Evolutionary conservation across 495 filamentous ascomycete genomes (phyloP).

Genomic region (Wilcoxina mikolae): DNA sequence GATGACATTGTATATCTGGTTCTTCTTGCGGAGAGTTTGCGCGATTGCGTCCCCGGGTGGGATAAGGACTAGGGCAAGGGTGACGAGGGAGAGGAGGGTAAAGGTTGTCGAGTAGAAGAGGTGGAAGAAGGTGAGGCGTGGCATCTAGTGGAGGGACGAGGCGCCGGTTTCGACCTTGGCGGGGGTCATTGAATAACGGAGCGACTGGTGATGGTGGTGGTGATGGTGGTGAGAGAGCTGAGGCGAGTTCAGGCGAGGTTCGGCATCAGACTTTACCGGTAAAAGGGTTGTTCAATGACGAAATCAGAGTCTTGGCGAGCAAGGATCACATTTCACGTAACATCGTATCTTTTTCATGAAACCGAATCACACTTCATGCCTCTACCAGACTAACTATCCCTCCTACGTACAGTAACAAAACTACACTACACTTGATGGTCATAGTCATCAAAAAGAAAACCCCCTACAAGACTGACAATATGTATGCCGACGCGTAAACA

Average conservation of each 20-base stretch:
- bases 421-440: not conserved
- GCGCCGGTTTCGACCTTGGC: not conserved
- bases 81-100: constrained; percentile 57
- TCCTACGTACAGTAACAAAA: not conserved
- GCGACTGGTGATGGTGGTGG: not conserved
- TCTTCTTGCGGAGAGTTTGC: constrained; percentile 46
- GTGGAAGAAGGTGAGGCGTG: constrained; percentile 41
- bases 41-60: constrained; percentile 73
- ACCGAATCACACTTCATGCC: not conserved
- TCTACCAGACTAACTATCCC: not conserved
- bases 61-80: constrained; percentile 57
- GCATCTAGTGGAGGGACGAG: constrained; percentile 1
- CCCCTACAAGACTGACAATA: not conserved
- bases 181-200: constrained; percentile 1
- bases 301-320: not conserved
- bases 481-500: not conserved
- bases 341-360: too few relatives aligned
- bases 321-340: not conserved
- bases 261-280: not conserved
- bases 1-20: constrained; percentile 65
- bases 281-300: not conserved
- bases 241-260: not conserved
- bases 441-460: not conserved
- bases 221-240: not conserved
- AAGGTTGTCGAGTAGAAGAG: constrained; percentile 74